Evolutionary conservation across 2,329 filamentous ascomycete species (phyloP).

Genomic region (Cladophialophora chaetospira): DNA sequence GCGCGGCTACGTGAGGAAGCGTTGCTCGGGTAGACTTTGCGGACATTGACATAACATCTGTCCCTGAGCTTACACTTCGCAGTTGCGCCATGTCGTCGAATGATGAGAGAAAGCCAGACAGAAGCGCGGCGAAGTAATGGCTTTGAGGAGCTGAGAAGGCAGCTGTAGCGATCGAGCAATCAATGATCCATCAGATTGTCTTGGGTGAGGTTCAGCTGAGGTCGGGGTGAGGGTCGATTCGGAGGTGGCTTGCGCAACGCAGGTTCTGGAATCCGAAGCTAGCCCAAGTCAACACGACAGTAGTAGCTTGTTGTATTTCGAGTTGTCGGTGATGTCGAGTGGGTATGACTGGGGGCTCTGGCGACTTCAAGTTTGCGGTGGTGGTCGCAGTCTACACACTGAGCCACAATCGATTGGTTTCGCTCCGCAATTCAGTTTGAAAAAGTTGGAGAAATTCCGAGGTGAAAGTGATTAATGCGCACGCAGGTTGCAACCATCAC

Average conservation of each 20-base stretch:
- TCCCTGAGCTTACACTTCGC: slow-evolving; percentile 33
- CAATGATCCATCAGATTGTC: slow-evolving; percentile 16
- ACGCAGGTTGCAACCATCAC: neutral
- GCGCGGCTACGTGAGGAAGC: slow-evolving; percentile 56
- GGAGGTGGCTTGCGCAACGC: neutral
- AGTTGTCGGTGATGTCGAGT: too few species aligned
- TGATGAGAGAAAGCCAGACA: slow-evolving; percentile 16
- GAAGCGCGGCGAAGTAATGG: neutral
- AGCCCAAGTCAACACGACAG: neutral
- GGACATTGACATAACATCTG: slow-evolving; percentile 33
- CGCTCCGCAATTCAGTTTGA: slow-evolving; percentile 8
- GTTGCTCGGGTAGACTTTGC: slow-evolving; percentile 23
- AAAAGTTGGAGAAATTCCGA: slow-evolving; percentile 2
- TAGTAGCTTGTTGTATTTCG: neutral
- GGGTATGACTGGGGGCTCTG: too few species aligned
- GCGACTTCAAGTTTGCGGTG: slow-evolving; percentile 4
- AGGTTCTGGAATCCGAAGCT: neutral
- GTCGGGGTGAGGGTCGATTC: neutral
- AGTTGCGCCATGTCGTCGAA: slow-evolving; percentile 17
- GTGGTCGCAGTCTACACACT: neutral
- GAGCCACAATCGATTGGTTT: neutral
- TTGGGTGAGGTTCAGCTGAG: neutral
- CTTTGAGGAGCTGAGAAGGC: neutral
- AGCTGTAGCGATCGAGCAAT: neutral
- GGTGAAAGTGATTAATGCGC: neutral